phyloP scores from a whole-genome alignment of 257 asterid genomes.

The Linderniella brevidens region DNA sequence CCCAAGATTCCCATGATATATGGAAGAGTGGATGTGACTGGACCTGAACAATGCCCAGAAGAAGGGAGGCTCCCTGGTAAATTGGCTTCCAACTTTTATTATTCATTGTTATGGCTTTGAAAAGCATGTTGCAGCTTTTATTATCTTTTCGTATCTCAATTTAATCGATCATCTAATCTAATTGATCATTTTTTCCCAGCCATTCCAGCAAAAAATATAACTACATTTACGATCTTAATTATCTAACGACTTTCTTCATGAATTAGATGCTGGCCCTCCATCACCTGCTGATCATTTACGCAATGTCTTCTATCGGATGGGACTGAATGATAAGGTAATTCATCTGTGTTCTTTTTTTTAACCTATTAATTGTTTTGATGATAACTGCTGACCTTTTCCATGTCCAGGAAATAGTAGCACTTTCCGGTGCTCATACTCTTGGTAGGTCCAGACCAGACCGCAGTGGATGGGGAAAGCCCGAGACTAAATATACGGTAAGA shows the following conservation, averaged over 20 bases:
- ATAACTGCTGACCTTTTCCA: constrained; percentile 7
- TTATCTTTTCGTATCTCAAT: neutral
- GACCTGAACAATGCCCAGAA: constrained; percentile 86
- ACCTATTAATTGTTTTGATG: constrained; percentile 6
- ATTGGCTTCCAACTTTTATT: neutral
- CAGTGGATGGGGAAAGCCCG: constrained; percentile 99
- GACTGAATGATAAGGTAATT: constrained; percentile 74
- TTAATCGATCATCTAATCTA: constrained; percentile 7
- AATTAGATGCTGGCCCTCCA: constrained; percentile 94
- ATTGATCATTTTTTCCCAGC: constrained; percentile 2
- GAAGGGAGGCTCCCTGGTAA: constrained; percentile 99
- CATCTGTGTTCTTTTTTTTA: constrained; percentile 5
- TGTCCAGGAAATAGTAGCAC: constrained; percentile 89
- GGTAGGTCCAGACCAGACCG: constrained; percentile 98
- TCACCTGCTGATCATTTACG: constrained; percentile 94
- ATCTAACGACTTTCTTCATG: constrained; percentile 5
- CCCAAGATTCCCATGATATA: constrained; percentile 94
- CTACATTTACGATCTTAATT: constrained; percentile 8
- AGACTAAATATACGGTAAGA: constrained; percentile 77
- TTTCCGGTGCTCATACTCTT: constrained; percentile 94
- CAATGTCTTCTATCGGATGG: constrained; percentile 88
- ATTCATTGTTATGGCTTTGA: neutral
- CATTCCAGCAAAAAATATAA: constrained; percentile 5
- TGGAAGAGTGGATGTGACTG: constrained; percentile 82
- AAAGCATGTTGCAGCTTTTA: neutral